Evolutionary conservation across 2,329 filamentous ascomycete species (phyloP).

Genomic region (Claviceps pazoutovae): DNA sequence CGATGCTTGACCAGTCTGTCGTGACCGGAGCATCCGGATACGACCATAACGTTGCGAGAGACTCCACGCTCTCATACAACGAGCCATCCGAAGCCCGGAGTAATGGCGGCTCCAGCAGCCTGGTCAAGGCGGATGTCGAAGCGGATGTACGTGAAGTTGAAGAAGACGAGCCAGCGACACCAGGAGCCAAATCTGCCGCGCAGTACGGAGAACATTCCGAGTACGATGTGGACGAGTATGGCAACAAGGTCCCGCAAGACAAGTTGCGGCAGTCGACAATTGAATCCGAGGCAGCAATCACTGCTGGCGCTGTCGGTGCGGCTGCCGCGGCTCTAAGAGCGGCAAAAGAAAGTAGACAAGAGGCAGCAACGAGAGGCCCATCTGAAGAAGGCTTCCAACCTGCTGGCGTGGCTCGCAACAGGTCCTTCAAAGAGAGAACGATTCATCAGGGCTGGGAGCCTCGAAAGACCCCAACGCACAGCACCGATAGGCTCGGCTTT

Average conservation of each 20-base stretch:
- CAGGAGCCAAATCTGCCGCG: slow-evolving; percentile 23
- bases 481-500: slow-evolving; percentile 41
- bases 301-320: slow-evolving; percentile 39
- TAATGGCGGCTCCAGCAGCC: slow-evolving; percentile 22
- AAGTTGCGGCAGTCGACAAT: slow-evolving; percentile 38
- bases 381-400: slow-evolving; percentile 27
- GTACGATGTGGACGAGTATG: slow-evolving; percentile 45
- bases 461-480: slow-evolving; percentile 42
- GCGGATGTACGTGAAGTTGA: slow-evolving; percentile 21
- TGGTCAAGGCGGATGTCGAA: slow-evolving; percentile 28
- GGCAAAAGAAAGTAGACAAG: slow-evolving; percentile 32
- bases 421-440: slow-evolving; percentile 53
- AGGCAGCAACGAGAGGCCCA: slow-evolving; percentile 17
- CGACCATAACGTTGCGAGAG: slow-evolving; percentile 26
- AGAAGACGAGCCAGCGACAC: slow-evolving; percentile 27
- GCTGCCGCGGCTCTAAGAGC: slow-evolving; percentile 38
- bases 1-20: slow-evolving; percentile 51
- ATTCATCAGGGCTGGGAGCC: slow-evolving; percentile 37
- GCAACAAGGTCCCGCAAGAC: slow-evolving; percentile 36
- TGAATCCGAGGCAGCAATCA: slow-evolving; percentile 43
- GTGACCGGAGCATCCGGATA: slow-evolving; percentile 46
- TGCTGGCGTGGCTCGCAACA: slow-evolving; percentile 43
- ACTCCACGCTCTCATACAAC: slow-evolving; percentile 24
- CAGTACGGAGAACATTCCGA: slow-evolving; percentile 35
- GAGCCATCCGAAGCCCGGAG: slow-evolving; percentile 18